Evolutionary conservation across 306 rosid genomes (phyloP).

Genomic region (Medicago ruthenica): DNA sequence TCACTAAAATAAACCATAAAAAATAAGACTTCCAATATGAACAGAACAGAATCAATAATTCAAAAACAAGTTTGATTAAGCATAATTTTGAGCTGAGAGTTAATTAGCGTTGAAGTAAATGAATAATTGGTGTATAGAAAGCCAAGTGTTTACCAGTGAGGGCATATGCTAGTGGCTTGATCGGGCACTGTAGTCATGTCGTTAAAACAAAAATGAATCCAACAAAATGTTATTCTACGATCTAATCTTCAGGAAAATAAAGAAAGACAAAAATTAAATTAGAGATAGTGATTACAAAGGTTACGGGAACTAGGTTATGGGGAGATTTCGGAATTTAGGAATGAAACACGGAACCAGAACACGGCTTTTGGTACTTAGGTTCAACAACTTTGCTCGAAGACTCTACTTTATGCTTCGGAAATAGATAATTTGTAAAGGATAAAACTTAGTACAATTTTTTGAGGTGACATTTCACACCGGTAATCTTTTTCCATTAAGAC

Average conservation of each 20-base stretch:
- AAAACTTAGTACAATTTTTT: no score
- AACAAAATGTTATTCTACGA: conserved; percentile 1
- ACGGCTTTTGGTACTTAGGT: not conserved
- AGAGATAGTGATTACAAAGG: not conserved
- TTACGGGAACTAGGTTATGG: not conserved
- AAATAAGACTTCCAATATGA: conserved; percentile 35
- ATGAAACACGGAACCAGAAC: not conserved
- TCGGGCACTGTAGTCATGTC: conserved; percentile 69
- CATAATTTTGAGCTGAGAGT: not conserved
- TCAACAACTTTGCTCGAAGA: no score
- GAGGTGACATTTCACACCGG: no score
- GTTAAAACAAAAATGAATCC: not conserved
- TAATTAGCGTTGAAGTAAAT: not conserved
- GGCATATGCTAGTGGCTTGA: conserved; percentile 62
- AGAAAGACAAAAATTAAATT: not conserved
- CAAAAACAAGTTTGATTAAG: conserved; percentile 1
- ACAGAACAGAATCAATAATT: not conserved
- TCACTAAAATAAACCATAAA: conserved; percentile 57
- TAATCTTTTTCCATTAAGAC: no score
- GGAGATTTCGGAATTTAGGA: not conserved
- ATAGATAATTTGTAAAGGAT: no score
- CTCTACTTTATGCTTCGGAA: no score
- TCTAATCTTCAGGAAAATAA: conserved; percentile 24
- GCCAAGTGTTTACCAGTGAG: conserved; percentile 71
- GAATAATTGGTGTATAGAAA: not conserved